Evolutionary conservation across 2,329 filamentous ascomycete species (phyloP).

Genomic region (Xylariaceae sp.): DNA sequence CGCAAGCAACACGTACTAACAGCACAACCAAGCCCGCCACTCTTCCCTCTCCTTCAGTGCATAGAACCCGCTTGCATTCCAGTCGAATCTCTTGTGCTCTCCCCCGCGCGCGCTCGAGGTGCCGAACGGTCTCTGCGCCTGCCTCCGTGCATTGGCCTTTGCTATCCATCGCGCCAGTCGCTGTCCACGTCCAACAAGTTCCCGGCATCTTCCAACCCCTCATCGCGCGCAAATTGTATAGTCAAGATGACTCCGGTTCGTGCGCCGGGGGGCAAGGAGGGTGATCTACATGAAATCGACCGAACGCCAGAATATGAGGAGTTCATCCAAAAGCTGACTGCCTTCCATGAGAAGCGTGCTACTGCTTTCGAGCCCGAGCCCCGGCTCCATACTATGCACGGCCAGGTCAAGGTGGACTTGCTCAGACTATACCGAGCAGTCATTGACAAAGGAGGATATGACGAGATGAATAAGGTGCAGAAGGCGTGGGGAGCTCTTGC

Average conservation of each 20-base stretch:
- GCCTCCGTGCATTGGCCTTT: constrained; percentile 12
- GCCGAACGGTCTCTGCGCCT: constrained; percentile 12
- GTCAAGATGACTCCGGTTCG: constrained; percentile 32
- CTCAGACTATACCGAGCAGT: constrained; percentile 75
- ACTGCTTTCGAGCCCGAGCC: constrained; percentile 75
- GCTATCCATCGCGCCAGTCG: not conserved
- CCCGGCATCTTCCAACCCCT: not conserved
- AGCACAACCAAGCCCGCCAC: not conserved
- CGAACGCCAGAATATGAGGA: constrained; percentile 68
- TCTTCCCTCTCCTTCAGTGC: not conserved
- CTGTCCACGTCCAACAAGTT: not conserved
- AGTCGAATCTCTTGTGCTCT: not conserved
- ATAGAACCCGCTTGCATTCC: not conserved
- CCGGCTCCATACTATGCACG: constrained; percentile 60
- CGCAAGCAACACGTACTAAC: not conserved
- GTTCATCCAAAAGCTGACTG: constrained; percentile 69
- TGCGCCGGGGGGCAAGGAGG: constrained; percentile 29
- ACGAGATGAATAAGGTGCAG: constrained; percentile 77
- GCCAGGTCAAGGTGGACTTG: constrained; percentile 70
- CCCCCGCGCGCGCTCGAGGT: constrained; percentile 2
- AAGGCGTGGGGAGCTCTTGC: constrained; percentile 80
- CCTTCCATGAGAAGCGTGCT: constrained; percentile 74
- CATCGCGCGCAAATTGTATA: constrained; percentile 7
- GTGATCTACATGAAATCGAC: constrained; percentile 44
- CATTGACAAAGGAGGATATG: constrained; percentile 75